phyloP scores from a whole-genome alignment of 1,284 basidiomycete species.

The Melampsora americana region DNA sequence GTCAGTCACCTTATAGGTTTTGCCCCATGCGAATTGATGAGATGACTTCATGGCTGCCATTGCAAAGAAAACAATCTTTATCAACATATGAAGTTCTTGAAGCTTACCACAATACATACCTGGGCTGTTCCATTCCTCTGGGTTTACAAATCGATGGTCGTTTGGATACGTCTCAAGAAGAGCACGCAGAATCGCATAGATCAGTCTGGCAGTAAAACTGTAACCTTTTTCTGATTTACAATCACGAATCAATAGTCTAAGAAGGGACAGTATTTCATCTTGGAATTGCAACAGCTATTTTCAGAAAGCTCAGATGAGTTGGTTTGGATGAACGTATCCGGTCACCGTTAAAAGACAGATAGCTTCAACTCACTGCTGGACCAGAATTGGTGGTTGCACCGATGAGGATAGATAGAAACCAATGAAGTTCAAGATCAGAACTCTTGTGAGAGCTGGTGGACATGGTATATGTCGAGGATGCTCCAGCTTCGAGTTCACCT shows the following conservation, averaged over 20 bases:
- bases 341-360: too few species aligned
- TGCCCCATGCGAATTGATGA: constrained; percentile 79
- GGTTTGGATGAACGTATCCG: constrained; percentile 3
- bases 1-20: constrained; percentile 72
- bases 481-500: constrained; percentile 82
- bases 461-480: constrained; percentile 85
- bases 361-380: constrained; percentile 64
- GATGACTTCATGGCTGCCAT: constrained; percentile 66
- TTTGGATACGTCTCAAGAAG: constrained; percentile 74
- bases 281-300: constrained; percentile 69
- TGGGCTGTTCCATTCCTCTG: constrained; percentile 72
- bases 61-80: neutral
- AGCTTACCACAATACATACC: constrained; percentile 57
- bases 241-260: constrained; percentile 69
- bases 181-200: constrained; percentile 74
- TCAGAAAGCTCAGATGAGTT: neutral
- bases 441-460: constrained; percentile 76
- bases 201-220: constrained; percentile 71
- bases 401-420: constrained; percentile 58
- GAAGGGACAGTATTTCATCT: constrained; percentile 65
- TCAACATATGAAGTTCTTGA: neutral
- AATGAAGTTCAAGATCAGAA: constrained; percentile 88
- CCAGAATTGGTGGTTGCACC: constrained; percentile 61
- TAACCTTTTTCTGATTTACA: constrained; percentile 88
- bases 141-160: constrained; percentile 79